phyloP scores from a whole-genome alignment of 2,329 filamentous ascomycete species.

The Aspergillus udagawae region DNA sequence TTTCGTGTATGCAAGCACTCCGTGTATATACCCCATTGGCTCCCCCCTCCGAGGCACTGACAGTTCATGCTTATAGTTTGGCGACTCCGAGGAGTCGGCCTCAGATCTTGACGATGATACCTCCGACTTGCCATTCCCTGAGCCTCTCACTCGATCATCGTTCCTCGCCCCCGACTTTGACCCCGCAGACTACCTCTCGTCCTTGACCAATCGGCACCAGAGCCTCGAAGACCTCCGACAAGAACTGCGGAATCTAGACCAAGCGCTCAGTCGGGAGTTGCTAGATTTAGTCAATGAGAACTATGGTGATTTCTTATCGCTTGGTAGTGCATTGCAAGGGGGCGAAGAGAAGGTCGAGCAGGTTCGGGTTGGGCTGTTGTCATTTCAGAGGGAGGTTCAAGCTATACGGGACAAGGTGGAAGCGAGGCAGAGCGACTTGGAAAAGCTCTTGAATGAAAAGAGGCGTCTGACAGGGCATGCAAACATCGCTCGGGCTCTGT shows the following conservation, averaged over 20 bases:
- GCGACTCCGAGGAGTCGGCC: conserved; percentile 43
- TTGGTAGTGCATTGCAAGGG: conserved; percentile 76
- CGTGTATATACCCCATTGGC: neutral
- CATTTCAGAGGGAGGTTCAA: conserved; percentile 78
- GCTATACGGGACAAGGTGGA: conserved; percentile 65
- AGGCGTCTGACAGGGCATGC: conserved; percentile 60
- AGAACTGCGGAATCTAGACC: conserved; percentile 77
- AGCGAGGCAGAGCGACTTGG: conserved; percentile 61
- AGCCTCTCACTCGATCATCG: conserved; percentile 74
- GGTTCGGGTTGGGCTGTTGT: conserved; percentile 78
- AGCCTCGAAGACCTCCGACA: conserved; percentile 88
- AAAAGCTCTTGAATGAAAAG: conserved; percentile 62
- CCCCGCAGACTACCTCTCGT: conserved; percentile 76
- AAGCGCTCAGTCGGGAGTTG: conserved; percentile 77
- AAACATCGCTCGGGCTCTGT: conserved; percentile 51
- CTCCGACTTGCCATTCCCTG: conserved; percentile 76
- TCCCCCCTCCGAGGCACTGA: conserved; percentile 2
- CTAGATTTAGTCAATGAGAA: conserved; percentile 94
- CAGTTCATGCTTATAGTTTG: conserved; percentile 30
- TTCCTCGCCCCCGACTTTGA: conserved; percentile 78
- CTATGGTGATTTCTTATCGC: conserved; percentile 82
- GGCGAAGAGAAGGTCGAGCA: conserved; percentile 91
- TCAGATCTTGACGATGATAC: conserved; percentile 57
- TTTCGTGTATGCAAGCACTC: conserved; percentile 27
- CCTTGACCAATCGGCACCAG: conserved; percentile 82